Evolutionary conservation across 1,284 basidiomycete species (phyloP).

Genomic region (Anthracocystis panici-leucophaei): DNA sequence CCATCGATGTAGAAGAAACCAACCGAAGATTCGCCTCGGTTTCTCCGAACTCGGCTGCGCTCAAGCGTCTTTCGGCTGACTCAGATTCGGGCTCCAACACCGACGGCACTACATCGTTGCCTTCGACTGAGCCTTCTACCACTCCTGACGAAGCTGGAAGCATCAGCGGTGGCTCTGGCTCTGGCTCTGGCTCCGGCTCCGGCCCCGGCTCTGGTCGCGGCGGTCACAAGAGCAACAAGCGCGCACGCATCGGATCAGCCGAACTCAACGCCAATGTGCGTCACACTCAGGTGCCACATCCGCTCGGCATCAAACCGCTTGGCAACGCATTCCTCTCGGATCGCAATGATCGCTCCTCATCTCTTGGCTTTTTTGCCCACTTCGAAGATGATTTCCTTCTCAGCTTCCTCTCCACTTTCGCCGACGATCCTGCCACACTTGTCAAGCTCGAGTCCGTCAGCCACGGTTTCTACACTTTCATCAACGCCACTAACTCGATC

Average conservation of each 20-base stretch:
- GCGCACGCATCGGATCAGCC: conserved; percentile 21
- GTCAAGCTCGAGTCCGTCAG: conserved; percentile 48
- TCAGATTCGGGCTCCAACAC: conserved; percentile 37
- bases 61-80: conserved; percentile 42
- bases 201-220: background rate
- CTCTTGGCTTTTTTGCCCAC: conserved; percentile 50
- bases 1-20: conserved; percentile 40
- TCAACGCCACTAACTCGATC: conserved; percentile 50
- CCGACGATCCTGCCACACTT: conserved; percentile 32
- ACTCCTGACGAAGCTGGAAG: conserved; percentile 34
- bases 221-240: conserved; percentile 18
- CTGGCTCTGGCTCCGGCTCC: conserved; percentile 1
- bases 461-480: conserved; percentile 54
- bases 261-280: background rate
- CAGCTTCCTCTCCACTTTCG: conserved; percentile 47
- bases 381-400: conserved; percentile 60
- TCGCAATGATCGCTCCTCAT: conserved; percentile 40
- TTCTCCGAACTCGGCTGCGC: conserved; percentile 24
- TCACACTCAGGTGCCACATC: conserved; percentile 49
- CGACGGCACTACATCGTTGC: conserved; percentile 38
- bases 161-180: conserved; percentile 19
- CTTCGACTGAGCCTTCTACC: conserved; percentile 44
- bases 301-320: conserved; percentile 60
- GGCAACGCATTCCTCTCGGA: conserved; percentile 62
- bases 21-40: conserved; percentile 35